A percentile compares a stretch with the other conserved stretches of the same genome.
These are phyloP conservation scores for Mariannaea sp. DNA, from an alignment of 2,329 filamentous ascomycete species.

Conservation along the genomic window DNA sequence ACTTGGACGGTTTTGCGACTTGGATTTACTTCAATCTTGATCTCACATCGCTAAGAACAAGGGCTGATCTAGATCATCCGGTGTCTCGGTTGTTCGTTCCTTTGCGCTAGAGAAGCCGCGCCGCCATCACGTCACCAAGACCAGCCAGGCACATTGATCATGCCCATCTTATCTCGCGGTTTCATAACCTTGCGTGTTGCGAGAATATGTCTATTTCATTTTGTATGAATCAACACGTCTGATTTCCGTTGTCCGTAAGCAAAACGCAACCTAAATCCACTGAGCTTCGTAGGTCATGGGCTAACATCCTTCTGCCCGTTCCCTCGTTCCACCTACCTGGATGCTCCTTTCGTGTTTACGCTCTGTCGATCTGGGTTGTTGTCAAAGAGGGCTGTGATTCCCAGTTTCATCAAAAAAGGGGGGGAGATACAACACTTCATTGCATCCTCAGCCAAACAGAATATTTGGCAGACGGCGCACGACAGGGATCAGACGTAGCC, in stretches of 20 bases:
- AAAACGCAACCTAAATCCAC: slow-evolving; percentile 29
- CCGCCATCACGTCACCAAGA: slow-evolving; percentile 22
- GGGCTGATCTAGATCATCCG: slow-evolving; percentile 39
- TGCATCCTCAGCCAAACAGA: no score
- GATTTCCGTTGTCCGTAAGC: slow-evolving; percentile 29
- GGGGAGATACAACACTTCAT: no score
- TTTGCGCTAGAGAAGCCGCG: slow-evolving; percentile 17
- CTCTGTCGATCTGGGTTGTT: no score
- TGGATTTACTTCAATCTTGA: slow-evolving; percentile 32
- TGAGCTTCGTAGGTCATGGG: slow-evolving; percentile 15
- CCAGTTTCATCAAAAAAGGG: no score
- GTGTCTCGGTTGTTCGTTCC: no score
- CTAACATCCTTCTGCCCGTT: no score
- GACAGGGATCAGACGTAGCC: no score
- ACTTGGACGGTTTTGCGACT: slow-evolving; percentile 15
- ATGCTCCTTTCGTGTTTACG: no score
- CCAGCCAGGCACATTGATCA: slow-evolving; percentile 25
- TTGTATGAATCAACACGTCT: slow-evolving; percentile 13
- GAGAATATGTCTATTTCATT: no score
- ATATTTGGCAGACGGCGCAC: no score
- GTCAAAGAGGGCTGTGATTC: no score
- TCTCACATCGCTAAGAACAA: slow-evolving; percentile 31
- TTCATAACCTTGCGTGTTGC: slow-evolving; percentile 34
- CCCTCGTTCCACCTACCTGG: no score
- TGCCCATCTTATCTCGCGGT: slow-evolving; percentile 33